A percentile compares a stretch with the other conserved stretches of the same genome.
Conservation (phyloP, 495 filamentous ascomycete species). For the Apodospora peruviana region DNA sequence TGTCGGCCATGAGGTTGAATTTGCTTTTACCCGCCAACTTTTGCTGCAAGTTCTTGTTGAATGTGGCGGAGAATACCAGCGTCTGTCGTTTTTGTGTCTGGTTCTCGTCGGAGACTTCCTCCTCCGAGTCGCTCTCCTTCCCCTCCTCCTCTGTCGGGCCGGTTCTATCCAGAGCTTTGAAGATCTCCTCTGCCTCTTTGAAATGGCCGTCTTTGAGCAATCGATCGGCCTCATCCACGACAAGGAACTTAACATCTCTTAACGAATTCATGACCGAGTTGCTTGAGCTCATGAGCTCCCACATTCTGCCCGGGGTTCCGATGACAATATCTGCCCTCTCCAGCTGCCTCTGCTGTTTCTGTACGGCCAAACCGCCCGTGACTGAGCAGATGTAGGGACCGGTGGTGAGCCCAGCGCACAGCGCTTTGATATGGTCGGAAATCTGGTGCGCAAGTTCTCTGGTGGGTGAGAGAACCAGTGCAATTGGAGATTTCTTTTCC, state of each 20-base stretch:
- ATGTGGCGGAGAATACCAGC: slow-evolving; percentile 93
- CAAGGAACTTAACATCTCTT: slow-evolving; percentile 68
- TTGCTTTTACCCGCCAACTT: slow-evolving; percentile 76
- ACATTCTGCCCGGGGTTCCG: slow-evolving; percentile 86
- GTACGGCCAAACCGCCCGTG: slow-evolving; percentile 84
- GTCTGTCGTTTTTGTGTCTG: slow-evolving; percentile 59
- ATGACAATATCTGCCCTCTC: slow-evolving; percentile 77
- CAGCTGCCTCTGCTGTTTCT: slow-evolving; percentile 85
- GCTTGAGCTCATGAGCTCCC: slow-evolving; percentile 80
- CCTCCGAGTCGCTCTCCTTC: slow-evolving; percentile 29
- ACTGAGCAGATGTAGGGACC: slow-evolving; percentile 69
- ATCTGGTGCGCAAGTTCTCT: slow-evolving; percentile 92
- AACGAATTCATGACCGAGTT: slow-evolving; percentile 53
- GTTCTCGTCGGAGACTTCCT: slow-evolving; percentile 24
- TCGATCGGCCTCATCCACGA: slow-evolving; percentile 92
- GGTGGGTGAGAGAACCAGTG: slow-evolving; percentile 87
- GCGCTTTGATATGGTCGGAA: slow-evolving; percentile 66
- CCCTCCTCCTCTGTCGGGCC: slow-evolving; percentile 27
- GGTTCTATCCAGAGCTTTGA: slow-evolving; percentile 63
- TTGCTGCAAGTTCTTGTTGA: slow-evolving; percentile 82
- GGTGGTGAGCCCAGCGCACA: slow-evolving; percentile 57
- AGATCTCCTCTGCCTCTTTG: slow-evolving; percentile 84
- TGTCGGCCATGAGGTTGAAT: slow-evolving; percentile 60
- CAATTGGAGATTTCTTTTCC: slow-evolving; percentile 52
- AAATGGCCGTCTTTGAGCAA: slow-evolving; percentile 90